Conservation (phyloP, 2,329 filamentous ascomycete genomes). For the Colletotrichum musicola region DNA sequence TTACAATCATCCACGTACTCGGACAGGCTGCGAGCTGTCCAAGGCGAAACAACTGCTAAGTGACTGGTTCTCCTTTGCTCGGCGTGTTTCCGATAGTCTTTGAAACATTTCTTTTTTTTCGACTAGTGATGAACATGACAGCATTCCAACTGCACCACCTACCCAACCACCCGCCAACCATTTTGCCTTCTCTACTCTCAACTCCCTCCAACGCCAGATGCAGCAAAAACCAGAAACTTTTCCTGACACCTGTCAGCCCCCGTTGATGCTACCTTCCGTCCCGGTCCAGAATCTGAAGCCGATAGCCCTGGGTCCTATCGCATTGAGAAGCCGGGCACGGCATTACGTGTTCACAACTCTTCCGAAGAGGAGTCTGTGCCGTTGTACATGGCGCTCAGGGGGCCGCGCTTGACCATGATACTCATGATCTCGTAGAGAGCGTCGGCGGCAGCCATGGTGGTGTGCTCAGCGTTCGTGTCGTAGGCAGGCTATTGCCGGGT, state of each 20-base stretch:
- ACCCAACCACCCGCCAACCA: neutral
- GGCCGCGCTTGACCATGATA: constrained; percentile 84
- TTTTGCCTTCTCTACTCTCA: neutral
- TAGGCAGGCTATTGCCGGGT: constrained; percentile 67
- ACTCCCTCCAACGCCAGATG: constrained; percentile 6
- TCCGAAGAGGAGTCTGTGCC: constrained; percentile 28
- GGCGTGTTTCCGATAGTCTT: too few relatives aligned
- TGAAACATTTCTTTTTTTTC: too few relatives aligned
- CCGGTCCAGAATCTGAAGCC: neutral
- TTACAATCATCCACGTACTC: too few relatives aligned
- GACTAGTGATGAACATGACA: neutral
- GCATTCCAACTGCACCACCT: neutral
- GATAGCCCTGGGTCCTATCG: neutral
- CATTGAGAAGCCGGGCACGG: neutral
- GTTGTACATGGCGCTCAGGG: constrained; percentile 60
- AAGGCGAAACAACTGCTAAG: too few relatives aligned
- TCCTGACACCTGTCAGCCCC: neutral
- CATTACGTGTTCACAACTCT: constrained; percentile 19
- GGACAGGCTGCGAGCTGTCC: too few relatives aligned
- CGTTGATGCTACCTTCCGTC: neutral
- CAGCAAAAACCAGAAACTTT: neutral
- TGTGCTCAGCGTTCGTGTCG: constrained; percentile 79
- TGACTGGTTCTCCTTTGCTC: too few relatives aligned
- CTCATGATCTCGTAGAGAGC: constrained; percentile 83
- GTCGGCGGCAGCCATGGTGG: constrained; percentile 80